Percentiles rank a stretch among this genome's conserved stretches.
These are phyloP conservation scores for Verticillium zaregamsianum DNA, from an alignment of 2,329 filamentous ascomycete genomes.

Conservation along the genomic window DNA sequence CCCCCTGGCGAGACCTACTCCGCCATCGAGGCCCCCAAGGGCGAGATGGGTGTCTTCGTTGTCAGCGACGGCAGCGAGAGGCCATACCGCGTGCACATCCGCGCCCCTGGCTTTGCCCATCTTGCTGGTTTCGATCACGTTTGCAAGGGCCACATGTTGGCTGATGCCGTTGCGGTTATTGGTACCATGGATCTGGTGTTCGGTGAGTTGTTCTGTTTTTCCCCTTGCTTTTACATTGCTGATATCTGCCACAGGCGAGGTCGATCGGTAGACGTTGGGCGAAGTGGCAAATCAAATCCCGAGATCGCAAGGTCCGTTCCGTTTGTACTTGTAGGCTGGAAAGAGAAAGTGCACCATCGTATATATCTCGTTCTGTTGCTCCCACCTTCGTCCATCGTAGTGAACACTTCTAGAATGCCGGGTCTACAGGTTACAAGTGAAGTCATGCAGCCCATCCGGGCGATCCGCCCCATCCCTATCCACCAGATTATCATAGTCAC, in stretches of 20 bases:
- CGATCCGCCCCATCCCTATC: not conserved
- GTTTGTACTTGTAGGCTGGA: conserved; percentile 20
- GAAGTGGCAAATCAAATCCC: conserved; percentile 8
- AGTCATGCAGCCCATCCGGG: not conserved
- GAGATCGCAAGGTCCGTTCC: conserved; percentile 13
- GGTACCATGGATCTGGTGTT: conserved; percentile 87
- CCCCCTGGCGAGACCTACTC: conserved; percentile 98
- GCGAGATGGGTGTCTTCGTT: conserved; percentile 97
- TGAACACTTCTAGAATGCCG: not conserved
- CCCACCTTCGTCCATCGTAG: not conserved
- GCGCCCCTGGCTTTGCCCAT: conserved; percentile 95
- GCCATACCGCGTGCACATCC: conserved; percentile 96
- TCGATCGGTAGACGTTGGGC: conserved; percentile 45
- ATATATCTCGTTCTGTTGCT: conserved; percentile 14
- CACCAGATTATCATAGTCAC: not conserved
- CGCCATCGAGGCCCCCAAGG: conserved; percentile 98
- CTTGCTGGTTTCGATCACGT: conserved; percentile 92
- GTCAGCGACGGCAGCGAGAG: conserved; percentile 95
- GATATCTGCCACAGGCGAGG: conserved; percentile 47
- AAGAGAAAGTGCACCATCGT: conserved; percentile 17
- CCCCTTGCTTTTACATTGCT: conserved; percentile 17
- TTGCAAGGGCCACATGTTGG: conserved; percentile 84
- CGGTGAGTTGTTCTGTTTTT: conserved; percentile 47
- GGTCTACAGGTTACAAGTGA: not conserved
- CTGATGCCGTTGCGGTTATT: conserved; percentile 95